phyloP scores from a whole-genome alignment of 345 rosid species.

The Turnera subulata region DNA sequence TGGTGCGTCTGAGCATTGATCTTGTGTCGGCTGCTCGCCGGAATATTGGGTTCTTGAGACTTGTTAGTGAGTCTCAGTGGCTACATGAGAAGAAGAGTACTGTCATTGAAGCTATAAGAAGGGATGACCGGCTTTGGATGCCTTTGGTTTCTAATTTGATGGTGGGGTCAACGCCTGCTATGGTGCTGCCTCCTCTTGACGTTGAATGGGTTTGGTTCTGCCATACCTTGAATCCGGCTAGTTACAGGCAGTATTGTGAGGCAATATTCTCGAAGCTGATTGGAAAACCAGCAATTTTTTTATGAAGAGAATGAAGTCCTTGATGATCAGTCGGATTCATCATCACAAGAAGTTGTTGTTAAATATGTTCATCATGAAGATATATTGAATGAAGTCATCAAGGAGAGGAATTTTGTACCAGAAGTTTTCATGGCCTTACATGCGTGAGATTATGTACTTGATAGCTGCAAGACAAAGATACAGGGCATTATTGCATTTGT shows the following conservation, averaged over 20 bases:
- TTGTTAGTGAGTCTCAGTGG: conserved; percentile 58
- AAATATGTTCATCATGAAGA: conserved; percentile 39
- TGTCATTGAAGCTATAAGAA: conserved; percentile 62
- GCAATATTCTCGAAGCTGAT: conserved; percentile 69
- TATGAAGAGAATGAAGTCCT: conserved; percentile 55
- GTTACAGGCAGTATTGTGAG: conserved; percentile 65
- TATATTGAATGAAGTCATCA: conserved; percentile 43
- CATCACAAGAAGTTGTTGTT: conserved; percentile 5
- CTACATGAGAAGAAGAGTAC: conserved; percentile 47
- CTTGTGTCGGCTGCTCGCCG: conserved; percentile 68
- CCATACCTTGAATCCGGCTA: conserved; percentile 72
- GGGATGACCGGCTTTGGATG: conserved; percentile 96
- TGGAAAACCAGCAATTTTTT: conserved; percentile 71
- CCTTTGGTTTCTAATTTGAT: conserved; percentile 78
- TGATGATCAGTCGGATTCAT: conserved; percentile 20
- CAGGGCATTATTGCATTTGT: conserved; percentile 57
- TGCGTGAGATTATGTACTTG: conserved; percentile 61
- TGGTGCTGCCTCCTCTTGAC: conserved; percentile 85
- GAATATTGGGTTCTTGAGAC: conserved; percentile 53
- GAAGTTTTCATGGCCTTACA: conserved; percentile 63
- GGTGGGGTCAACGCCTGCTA: conserved; percentile 53
- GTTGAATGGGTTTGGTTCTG: conserved; percentile 98
- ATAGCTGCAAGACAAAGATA: conserved; percentile 71
- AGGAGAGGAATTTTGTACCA: conserved; percentile 39
- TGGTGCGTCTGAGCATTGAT: conserved; percentile 49